phyloP scores from a whole-genome alignment of 140 eudicot genomes.

The Senecio squalidus region DNA sequence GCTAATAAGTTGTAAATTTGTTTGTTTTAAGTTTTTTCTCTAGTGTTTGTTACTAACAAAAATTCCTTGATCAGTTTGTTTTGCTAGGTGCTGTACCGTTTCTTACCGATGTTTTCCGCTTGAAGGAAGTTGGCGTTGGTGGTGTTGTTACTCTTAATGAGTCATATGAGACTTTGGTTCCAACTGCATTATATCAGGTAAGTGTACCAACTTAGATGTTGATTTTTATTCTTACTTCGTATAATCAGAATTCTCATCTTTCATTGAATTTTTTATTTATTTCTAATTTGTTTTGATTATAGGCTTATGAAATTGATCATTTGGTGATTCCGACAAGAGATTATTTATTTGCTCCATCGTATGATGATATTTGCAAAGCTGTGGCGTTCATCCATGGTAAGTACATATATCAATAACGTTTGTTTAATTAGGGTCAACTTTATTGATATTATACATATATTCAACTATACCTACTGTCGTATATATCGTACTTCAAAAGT shows the following conservation, averaged over 20 bases:
- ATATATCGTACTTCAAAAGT: too few species aligned
- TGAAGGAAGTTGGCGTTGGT: conserved; percentile 74
- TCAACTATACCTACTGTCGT: too few species aligned
- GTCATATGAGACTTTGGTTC: conserved; percentile 84
- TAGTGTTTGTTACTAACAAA: conserved; percentile 10
- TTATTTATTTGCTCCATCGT: conserved; percentile 88
- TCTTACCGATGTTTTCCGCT: conserved; percentile 66
- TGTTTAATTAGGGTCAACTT: not conserved
- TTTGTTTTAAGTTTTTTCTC: not conserved
- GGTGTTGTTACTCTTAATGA: conserved; percentile 90
- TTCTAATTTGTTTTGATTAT: conserved; percentile 10
- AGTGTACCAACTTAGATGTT: not conserved
- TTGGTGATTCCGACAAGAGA: conserved; percentile 97
- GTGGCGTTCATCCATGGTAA: conserved; percentile 81
- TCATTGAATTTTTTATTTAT: not conserved
- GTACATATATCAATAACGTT: conserved; percentile 4
- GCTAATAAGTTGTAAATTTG: not conserved
- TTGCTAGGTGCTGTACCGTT: conserved; percentile 92
- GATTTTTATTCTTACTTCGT: not conserved
- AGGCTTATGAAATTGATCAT: conserved; percentile 74
- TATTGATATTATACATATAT: too few species aligned
- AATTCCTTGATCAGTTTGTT: conserved; percentile 41
- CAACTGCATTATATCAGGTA: conserved; percentile 65
- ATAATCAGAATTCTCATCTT: not conserved
- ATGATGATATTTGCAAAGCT: conserved; percentile 62